These are phyloP conservation scores for Magnaporthiopsis incrustans DNA, from an alignment of 2,329 filamentous ascomycete genomes.

Conservation along the genomic window DNA sequence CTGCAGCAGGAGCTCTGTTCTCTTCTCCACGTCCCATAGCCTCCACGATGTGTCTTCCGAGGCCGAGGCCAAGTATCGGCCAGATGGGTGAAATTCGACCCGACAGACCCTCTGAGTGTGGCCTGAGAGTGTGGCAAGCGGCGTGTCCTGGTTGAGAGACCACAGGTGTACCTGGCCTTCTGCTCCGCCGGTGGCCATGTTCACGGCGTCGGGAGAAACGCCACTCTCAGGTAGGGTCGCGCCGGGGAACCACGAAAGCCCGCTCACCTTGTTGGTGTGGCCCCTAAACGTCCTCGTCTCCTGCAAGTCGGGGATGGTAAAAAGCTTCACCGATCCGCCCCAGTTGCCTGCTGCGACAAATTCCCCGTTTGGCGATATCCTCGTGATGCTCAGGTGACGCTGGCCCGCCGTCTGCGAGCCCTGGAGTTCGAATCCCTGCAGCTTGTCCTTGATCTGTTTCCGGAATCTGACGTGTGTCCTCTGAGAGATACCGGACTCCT, in stretches of 20 bases:
- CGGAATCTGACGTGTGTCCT: conserved; percentile 89
- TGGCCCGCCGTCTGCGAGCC: conserved; percentile 91
- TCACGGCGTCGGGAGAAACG: conserved; percentile 66
- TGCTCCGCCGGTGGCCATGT: conserved; percentile 83
- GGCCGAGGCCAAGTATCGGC: conserved; percentile 81
- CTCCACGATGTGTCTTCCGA: conserved; percentile 97
- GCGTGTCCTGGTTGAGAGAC: conserved; percentile 81
- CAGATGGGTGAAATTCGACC: conserved; percentile 90
- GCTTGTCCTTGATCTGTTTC: conserved; percentile 75
- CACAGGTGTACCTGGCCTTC: conserved; percentile 85
- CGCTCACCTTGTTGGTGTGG: conserved; percentile 83
- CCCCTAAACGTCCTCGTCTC: conserved; percentile 69
- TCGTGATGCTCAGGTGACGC: conserved; percentile 81
- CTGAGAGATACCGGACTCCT: conserved; percentile 74
- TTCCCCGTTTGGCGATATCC: conserved; percentile 80
- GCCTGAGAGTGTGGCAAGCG: conserved; percentile 71
- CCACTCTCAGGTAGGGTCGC: conserved; percentile 64
- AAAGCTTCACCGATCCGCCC: conserved; percentile 80
- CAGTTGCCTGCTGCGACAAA: conserved; percentile 86
- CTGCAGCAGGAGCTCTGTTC: conserved; percentile 75
- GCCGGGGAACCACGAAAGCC: conserved; percentile 82
- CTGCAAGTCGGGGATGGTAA: conserved; percentile 75
- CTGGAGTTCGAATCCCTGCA: conserved; percentile 81
- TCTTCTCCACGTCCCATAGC: conserved; percentile 86
- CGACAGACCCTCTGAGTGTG: conserved; percentile 84